phyloP scores from a whole-genome alignment of 2,329 filamentous ascomycete genomes.

The Didymella lethalis region DNA sequence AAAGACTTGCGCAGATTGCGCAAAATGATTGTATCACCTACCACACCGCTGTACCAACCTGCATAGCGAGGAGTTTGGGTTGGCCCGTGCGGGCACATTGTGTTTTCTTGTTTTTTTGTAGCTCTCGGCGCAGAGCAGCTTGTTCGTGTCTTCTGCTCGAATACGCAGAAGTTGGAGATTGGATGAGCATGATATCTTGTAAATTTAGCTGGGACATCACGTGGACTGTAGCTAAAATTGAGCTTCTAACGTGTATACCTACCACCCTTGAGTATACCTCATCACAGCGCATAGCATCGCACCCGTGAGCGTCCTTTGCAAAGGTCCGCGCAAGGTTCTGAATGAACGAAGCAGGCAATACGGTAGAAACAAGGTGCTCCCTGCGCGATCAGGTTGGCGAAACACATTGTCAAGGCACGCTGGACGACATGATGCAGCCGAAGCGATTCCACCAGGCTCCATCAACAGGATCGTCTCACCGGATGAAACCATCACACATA shows the following conservation, averaged over 20 bases:
- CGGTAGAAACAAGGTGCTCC: constrained; percentile 1
- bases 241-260: neutral
- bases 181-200: constrained; percentile 8
- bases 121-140: constrained; percentile 31
- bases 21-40: constrained; percentile 21
- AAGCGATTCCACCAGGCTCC: neutral
- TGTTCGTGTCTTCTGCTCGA: constrained; percentile 12
- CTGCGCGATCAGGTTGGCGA: constrained; percentile 1
- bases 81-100: constrained; percentile 15
- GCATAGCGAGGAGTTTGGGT: constrained; percentile 48
- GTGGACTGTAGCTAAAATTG: neutral
- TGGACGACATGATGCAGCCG: constrained; percentile 19
- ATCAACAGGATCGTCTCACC: neutral
- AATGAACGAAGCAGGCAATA: neutral
- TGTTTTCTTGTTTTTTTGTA: constrained; percentile 24
- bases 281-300: no score
- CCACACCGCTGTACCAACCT: constrained; percentile 31
- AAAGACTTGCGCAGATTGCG: constrained; percentile 7
- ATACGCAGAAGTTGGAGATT: constrained; percentile 6
- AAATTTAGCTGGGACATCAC: constrained; percentile 16
- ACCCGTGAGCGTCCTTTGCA: neutral
- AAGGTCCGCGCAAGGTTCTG: neutral
- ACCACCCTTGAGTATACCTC: no score
- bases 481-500: neutral
- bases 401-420: constrained; percentile 26